A percentile compares a stretch with the other conserved stretches of the same genome.
phyloP scores from a whole-genome alignment of 192 early-diverging fungal species.

The Funneliformis mosseae region DNA sequence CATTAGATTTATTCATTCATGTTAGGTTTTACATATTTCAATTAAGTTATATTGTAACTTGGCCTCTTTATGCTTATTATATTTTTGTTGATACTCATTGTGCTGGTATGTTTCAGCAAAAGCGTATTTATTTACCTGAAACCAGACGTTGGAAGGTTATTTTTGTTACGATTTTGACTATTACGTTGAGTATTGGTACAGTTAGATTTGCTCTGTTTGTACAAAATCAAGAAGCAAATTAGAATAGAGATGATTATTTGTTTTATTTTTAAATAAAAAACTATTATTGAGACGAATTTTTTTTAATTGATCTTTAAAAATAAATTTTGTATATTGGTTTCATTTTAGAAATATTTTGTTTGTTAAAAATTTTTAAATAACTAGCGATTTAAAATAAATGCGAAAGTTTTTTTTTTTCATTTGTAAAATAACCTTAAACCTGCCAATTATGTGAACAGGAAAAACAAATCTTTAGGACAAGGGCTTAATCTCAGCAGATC shows the following conservation, averaged over 20 bases:
- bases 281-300: no score
- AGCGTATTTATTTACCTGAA: constrained; percentile 44
- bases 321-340: no score
- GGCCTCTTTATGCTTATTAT: constrained; percentile 43
- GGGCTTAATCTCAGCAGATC: constrained; percentile 57
- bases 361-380: no score
- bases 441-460: background rate
- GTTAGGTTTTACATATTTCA: constrained; percentile 36
- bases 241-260: no score
- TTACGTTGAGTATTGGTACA: constrained; percentile 37
- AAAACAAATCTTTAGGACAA: constrained; percentile 38
- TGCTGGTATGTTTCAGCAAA: constrained; percentile 32
- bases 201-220: constrained; percentile 40
- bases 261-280: no score
- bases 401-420: no score
- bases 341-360: no score
- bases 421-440: no score
- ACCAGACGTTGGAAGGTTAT: constrained; percentile 39
- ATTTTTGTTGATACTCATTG: constrained; percentile 47
- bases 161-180: constrained; percentile 1
- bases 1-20: background rate
- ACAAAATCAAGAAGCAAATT: background rate
- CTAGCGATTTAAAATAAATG: no score
- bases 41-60: constrained; percentile 38
- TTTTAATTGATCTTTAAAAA: no score